Conservation (phyloP, 2,329 filamentous ascomycete genomes). For the Diaporthe sp. region DNA sequence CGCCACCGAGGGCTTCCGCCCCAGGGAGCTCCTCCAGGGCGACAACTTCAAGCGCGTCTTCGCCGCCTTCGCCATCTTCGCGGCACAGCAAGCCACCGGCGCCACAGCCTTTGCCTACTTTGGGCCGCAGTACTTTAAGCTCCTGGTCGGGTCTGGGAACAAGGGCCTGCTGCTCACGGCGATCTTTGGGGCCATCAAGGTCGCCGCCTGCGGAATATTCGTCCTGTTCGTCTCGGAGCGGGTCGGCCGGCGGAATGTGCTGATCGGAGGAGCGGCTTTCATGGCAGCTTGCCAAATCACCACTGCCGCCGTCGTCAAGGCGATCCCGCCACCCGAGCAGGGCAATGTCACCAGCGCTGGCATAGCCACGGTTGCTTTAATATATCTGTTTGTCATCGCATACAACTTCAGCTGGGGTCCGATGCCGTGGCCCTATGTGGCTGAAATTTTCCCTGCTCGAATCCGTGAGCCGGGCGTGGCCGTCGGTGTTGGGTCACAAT, state of each 20-base stretch:
- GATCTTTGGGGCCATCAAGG: constrained; percentile 68
- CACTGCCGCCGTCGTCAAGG: constrained; percentile 60
- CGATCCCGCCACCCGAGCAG: constrained; percentile 50
- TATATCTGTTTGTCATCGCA: constrained; percentile 67
- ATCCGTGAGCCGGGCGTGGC: constrained; percentile 63
- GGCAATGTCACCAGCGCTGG: constrained; percentile 55
- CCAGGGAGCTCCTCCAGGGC: constrained; percentile 59
- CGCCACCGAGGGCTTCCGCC: constrained; percentile 59
- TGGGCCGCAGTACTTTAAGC: constrained; percentile 67
- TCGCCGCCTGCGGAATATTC: constrained; percentile 63
- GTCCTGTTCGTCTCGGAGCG: constrained; percentile 67
- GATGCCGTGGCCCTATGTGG: constrained; percentile 64
- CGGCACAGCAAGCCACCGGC: constrained; percentile 67
- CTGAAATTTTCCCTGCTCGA: constrained; percentile 63
- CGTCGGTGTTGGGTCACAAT: constrained; percentile 61
- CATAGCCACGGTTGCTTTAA: constrained; percentile 65
- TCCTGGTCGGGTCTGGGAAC: constrained; percentile 62
- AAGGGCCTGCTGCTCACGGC: constrained; percentile 63
- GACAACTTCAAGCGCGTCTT: constrained; percentile 60
- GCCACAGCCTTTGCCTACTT: constrained; percentile 69
- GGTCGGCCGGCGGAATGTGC: constrained; percentile 57
- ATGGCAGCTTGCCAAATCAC: constrained; percentile 62
- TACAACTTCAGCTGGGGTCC: constrained; percentile 67
- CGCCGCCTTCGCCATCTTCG: constrained; percentile 62
- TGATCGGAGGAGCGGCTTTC: constrained; percentile 58